Percentiles rank a stretch among this genome's conserved stretches.
phyloP scores from a whole-genome alignment of 129 eudicot species.

The Flaveria linearis region DNA sequence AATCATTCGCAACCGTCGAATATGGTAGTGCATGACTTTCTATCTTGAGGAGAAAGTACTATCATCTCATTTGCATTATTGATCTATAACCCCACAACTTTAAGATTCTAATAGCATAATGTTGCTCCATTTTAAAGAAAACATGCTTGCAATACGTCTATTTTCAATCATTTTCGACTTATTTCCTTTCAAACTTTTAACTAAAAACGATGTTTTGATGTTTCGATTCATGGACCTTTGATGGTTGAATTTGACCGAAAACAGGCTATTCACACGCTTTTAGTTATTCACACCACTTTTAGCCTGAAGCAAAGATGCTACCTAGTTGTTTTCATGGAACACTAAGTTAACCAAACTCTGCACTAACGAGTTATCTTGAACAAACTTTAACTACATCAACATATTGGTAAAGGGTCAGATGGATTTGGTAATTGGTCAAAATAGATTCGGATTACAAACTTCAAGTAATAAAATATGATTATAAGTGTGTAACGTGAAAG shows the following conservation, averaged over 20 bases:
- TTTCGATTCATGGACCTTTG: constrained; percentile 3
- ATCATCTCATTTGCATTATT: constrained; percentile 21
- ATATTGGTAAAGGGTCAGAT: no score
- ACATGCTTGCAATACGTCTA: constrained; percentile 21
- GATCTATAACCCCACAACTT: constrained; percentile 31
- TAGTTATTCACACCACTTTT: constrained; percentile 25
- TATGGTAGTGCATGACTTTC: constrained; percentile 23
- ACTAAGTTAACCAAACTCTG: background rate
- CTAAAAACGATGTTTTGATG: constrained; percentile 17
- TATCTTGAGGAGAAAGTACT: constrained; percentile 39
- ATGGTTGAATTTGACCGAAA: constrained; percentile 29
- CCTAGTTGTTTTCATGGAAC: background rate
- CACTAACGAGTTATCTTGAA: background rate
- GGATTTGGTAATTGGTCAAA: no score
- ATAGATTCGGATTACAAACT: no score
- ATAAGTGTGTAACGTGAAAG: no score
- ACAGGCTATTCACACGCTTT: background rate
- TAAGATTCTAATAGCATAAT: constrained; percentile 18
- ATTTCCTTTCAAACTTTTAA: constrained; percentile 20
- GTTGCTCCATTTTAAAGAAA: constrained; percentile 23
- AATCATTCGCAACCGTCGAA: constrained; percentile 36
- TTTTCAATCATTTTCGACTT: constrained; percentile 30
- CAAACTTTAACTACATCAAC: no score
- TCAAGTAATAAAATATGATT: no score
- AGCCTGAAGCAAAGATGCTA: constrained; percentile 17